phyloP scores from a whole-genome alignment of 371 early-diverging fungal genomes.

The Mortierella sp. region DNA sequence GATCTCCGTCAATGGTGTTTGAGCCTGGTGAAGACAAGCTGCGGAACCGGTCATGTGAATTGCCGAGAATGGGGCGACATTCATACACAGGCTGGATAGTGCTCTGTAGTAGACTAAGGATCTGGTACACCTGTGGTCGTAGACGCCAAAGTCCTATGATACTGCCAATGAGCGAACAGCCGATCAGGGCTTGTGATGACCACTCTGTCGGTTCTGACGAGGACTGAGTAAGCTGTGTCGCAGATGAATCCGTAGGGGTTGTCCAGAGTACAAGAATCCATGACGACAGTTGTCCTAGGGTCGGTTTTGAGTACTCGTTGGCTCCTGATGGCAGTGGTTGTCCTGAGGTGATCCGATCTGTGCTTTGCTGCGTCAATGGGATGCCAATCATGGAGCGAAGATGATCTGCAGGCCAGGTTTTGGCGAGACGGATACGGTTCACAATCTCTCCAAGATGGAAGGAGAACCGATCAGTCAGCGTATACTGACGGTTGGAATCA shows the following conservation, averaged over 20 bases:
- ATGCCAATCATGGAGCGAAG: slow-evolving; percentile 37
- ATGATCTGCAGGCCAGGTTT: slow-evolving; percentile 30
- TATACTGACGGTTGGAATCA: slow-evolving; percentile 19
- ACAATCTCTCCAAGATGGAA: slow-evolving; percentile 41
- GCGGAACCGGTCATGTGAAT: slow-evolving; percentile 21
- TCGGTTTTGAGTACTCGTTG: neutral
- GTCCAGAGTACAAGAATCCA: slow-evolving; percentile 29
- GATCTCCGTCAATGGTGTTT: slow-evolving; percentile 25
- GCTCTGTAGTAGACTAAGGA: slow-evolving; percentile 20
- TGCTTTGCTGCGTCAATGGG: slow-evolving; percentile 12
- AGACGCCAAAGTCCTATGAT: slow-evolving; percentile 42
- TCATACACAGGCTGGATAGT: slow-evolving; percentile 13
- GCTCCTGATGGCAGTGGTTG: neutral
- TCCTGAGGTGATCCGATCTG: neutral
- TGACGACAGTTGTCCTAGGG: neutral
- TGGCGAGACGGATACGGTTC: slow-evolving; percentile 35
- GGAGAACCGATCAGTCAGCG: slow-evolving; percentile 42
- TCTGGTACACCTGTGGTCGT: slow-evolving; percentile 13
- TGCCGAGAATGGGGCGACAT: slow-evolving; percentile 25
- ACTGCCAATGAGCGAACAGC: slow-evolving; percentile 25
- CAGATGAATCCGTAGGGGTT: neutral
- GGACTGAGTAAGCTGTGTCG: neutral
- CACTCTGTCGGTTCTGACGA: neutral
- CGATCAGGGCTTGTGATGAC: slow-evolving; percentile 39
- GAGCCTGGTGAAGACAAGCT: slow-evolving; percentile 13